A percentile compares a stretch with the other conserved stretches of the same genome.
Evolutionary conservation across 352 stramenopile species (phyloP).

Genomic region (Phytophthora tubulina): DNA sequence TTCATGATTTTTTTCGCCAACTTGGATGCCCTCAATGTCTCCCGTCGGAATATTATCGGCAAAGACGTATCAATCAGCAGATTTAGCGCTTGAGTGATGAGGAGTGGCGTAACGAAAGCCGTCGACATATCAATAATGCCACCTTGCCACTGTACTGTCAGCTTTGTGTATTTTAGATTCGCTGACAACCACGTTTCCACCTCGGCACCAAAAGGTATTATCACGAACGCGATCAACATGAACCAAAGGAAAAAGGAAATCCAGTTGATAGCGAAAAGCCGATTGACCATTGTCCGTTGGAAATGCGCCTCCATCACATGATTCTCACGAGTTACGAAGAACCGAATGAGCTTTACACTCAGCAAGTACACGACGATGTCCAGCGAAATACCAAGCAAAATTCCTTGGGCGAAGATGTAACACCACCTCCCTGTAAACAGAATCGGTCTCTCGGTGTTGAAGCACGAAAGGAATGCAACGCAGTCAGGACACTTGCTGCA

Average conservation of each 20-base stretch:
- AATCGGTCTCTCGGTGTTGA: conserved; percentile 78
- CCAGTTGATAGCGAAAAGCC: conserved; percentile 90
- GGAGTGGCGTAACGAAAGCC: conserved; percentile 82
- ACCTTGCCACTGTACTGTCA: conserved; percentile 86
- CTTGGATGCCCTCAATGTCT: conserved; percentile 78
- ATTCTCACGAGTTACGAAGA: conserved; percentile 88
- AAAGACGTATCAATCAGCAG: conserved; percentile 85
- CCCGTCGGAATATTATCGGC: conserved; percentile 68
- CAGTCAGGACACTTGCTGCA: conserved; percentile 82
- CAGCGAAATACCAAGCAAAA: conserved; percentile 85
- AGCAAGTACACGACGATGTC: conserved; percentile 88
- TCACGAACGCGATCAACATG: conserved; percentile 90
- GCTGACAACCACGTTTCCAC: conserved; percentile 84
- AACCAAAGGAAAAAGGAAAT: conserved; percentile 93
- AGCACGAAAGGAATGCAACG: conserved; percentile 83
- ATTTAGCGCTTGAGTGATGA: conserved; percentile 90
- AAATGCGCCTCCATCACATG: conserved; percentile 85
- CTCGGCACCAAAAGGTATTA: conserved; percentile 83
- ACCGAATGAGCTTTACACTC: conserved; percentile 85
- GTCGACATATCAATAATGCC: conserved; percentile 91
- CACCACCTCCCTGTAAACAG: conserved; percentile 80
- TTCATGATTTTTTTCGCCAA: conserved; percentile 84
- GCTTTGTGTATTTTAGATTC: conserved; percentile 85
- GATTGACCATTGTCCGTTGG: conserved; percentile 87
- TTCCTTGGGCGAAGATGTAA: conserved; percentile 87